phyloP scores from a whole-genome alignment of 108 stramenopile species.

The Chaetoceros tenuissimus region DNA sequence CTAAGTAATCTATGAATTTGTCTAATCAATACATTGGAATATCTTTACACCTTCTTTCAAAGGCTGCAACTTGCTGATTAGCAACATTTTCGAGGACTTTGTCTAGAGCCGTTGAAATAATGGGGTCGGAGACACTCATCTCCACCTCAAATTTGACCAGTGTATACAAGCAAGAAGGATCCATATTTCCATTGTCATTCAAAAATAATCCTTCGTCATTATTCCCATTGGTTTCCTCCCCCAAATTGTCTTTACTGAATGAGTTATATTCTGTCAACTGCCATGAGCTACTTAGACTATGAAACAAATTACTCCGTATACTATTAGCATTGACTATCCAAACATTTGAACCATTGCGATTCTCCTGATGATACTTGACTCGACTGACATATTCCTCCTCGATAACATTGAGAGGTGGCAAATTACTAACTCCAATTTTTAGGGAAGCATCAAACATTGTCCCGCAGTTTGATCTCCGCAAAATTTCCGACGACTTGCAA shows the following conservation, averaged over 20 bases:
- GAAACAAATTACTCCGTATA: slow-evolving; percentile 53
- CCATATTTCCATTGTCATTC: slow-evolving; percentile 7
- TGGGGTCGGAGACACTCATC: slow-evolving; percentile 57
- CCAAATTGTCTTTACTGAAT: slow-evolving; percentile 1
- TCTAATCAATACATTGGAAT: slow-evolving; percentile 21
- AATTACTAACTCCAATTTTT: slow-evolving; percentile 29
- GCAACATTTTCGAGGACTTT: slow-evolving; percentile 48
- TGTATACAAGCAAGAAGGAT: too few species aligned
- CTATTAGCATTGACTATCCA: slow-evolving; percentile 50
- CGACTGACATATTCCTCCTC: slow-evolving; percentile 56
- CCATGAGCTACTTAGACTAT: slow-evolving; percentile 66
- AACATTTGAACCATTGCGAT: slow-evolving; percentile 4
- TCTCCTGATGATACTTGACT: slow-evolving; percentile 20
- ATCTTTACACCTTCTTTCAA: slow-evolving; percentile 43
- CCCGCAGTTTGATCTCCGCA: slow-evolving; percentile 32
- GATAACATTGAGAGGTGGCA: slow-evolving; percentile 22
- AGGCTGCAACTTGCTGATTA: slow-evolving; percentile 51
- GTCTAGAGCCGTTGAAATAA: slow-evolving; percentile 34
- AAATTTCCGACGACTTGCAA: slow-evolving; percentile 50
- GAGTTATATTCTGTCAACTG: slow-evolving; percentile 15
- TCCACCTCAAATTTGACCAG: slow-evolving; percentile 61
- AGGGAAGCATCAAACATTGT: slow-evolving; percentile 56
- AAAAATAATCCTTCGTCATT: not conserved
- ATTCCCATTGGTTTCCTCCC: slow-evolving; percentile 1
- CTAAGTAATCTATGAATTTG: too few species aligned